phyloP scores from a whole-genome alignment of 345 rosid species.

The Adansonia digitata region DNA sequence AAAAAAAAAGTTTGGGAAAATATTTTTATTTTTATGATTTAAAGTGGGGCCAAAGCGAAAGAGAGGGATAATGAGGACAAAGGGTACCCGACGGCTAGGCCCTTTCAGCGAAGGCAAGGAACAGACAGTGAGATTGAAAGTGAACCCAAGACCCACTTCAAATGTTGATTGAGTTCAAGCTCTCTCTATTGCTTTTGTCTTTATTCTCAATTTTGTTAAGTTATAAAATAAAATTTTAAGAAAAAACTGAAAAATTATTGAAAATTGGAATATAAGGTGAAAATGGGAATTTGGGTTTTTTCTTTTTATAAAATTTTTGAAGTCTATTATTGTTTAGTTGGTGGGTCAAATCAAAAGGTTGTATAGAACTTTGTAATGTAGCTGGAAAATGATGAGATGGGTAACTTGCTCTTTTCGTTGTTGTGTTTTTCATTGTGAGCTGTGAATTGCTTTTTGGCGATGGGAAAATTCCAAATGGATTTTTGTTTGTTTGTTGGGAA shows the following conservation, averaged over 20 bases:
- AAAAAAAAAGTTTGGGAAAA: no score
- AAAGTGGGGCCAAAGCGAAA: no score
- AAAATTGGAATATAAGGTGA: not conserved
- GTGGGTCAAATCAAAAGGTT: slow-evolving; percentile 12
- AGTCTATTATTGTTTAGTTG: no score
- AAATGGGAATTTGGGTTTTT: not conserved
- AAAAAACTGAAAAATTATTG: not conserved
- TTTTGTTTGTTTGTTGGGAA: not conserved
- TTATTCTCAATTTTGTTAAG: no score
- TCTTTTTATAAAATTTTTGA: not conserved
- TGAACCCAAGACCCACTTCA: no score
- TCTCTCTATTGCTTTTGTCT: not conserved
- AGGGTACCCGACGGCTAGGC: slow-evolving; percentile 32
- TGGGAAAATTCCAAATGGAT: slow-evolving; percentile 6
- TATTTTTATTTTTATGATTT: no score
- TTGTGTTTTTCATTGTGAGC: not conserved
- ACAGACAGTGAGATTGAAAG: slow-evolving; percentile 7
- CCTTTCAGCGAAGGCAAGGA: slow-evolving; percentile 24
- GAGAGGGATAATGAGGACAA: slow-evolving; percentile 31
- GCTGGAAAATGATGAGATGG: slow-evolving; percentile 10
- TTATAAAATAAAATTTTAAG: no score
- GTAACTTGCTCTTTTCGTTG: not conserved
- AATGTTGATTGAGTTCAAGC: not conserved
- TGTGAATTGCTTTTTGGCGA: not conserved
- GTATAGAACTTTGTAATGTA: not conserved